Evolutionary conservation across 768 basidiomycete genomes (phyloP).

Genomic region (Lactarius tabidus): DNA sequence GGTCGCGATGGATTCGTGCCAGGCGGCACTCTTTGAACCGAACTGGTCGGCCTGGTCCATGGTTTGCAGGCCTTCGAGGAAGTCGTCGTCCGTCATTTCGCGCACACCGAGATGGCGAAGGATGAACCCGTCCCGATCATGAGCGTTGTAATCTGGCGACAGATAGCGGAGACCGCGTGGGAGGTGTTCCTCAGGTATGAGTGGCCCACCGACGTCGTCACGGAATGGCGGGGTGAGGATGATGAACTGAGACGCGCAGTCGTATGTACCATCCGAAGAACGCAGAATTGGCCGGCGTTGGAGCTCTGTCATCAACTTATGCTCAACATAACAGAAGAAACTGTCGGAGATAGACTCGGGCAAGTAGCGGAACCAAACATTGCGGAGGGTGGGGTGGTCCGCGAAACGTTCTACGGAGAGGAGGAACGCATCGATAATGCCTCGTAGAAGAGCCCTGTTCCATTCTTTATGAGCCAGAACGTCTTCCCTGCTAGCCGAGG

Average conservation of each 20-base stretch:
- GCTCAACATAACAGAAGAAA: slow-evolving; percentile 26
- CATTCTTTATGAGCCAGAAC: slow-evolving; percentile 27
- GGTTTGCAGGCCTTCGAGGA: slow-evolving; percentile 6
- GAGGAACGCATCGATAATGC: slow-evolving; percentile 27
- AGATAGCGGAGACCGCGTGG: slow-evolving; percentile 7
- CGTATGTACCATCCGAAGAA: slow-evolving; percentile 17
- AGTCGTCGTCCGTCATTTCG: slow-evolving; percentile 17
- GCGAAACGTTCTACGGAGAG: slow-evolving; percentile 27
- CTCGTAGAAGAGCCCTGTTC: slow-evolving; percentile 27
- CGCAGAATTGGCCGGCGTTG: slow-evolving; percentile 21
- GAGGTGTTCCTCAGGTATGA: slow-evolving; percentile 14
- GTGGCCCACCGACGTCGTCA: slow-evolving; percentile 8
- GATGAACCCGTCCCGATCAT: background rate
- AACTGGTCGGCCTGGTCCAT: slow-evolving; percentile 11
- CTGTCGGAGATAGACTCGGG: slow-evolving; percentile 22
- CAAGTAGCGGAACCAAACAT: slow-evolving; percentile 30
- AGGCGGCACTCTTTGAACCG: background rate
- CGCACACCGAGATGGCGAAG: slow-evolving; percentile 21
- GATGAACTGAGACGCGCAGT: slow-evolving; percentile 16
- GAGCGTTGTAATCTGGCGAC: slow-evolving; percentile 17
- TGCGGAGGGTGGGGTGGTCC: slow-evolving; percentile 20
- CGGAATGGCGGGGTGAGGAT: slow-evolving; percentile 3
- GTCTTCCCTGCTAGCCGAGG: slow-evolving; percentile 31
- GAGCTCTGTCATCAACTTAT: slow-evolving; percentile 16
- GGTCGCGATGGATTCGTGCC: slow-evolving; percentile 17